Evolutionary conservation across 106 monocot genomes (phyloP), one percentile per base, ranked within the genome.

Genomic region (Dioscorea zingiberensis): DNA sequence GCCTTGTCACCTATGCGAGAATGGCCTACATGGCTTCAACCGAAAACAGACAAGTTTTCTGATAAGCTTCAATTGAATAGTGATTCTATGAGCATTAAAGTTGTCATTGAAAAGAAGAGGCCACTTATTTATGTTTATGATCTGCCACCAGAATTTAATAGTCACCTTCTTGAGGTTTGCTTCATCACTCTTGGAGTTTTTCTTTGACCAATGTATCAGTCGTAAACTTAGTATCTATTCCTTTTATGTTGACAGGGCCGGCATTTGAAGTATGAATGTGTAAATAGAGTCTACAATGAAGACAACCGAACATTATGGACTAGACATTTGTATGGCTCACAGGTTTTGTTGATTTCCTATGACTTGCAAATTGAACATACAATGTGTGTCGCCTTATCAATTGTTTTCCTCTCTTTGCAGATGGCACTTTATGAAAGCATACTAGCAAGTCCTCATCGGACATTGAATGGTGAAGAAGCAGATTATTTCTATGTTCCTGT

Each of bases 51-150:
- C 66, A 71, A 69, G 66, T 22, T 87, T 57, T 73, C 84, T n/a
- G n/a, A n/a, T n/a, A n/a, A n/a, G n/a, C n/a, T n/a, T n/a, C n/a
- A n/a, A n/a, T n/a, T n/a, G 60, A 69, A 74, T 25, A 44, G 58
- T 55, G 71, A 69, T 54, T 22, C 56, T 69, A 59, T 45, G 26
- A 61, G 58, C 58, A 38, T 80, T 26, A 79, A 80, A 68, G 79
- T 69, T 49, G 29, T 64, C 51, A 75, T 80, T 64, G 77, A 71
- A 72, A 98, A 92, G 72, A 98, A 73, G 64, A 78, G 97, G 55
- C 97, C 92, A 66, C 92, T 98, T 62, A 89, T 98, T 44, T 92
- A 98, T 78, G 86, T 92, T 15, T 98, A 98, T 75, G 97, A 98
- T 78, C 69, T 98, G n/a, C 97, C 92, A 30, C 86, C 97, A 16